Base-by-base conservation (phyloP, 768 basidiomycete genomes). In the Myochromella boudieri region DNA sequence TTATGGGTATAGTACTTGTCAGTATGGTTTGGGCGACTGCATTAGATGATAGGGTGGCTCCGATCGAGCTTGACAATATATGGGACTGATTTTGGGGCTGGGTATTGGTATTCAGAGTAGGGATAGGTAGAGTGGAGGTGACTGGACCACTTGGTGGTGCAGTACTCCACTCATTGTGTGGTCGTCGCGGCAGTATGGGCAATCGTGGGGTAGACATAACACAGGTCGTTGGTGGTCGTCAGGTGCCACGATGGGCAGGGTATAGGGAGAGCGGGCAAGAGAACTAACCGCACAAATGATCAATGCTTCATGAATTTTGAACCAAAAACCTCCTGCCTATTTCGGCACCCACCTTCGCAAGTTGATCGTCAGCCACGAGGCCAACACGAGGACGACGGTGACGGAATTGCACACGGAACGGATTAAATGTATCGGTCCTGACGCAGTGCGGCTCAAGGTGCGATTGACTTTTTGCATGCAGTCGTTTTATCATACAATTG, bases 1-100 rank as follows among this genome's bases (percentile, higher is more conserved):
- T 68, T 41, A 70, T 55, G 29, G 72, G 68, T 49, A 73, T 59
- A 20, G 63, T 51, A 25, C 57, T 69, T 21, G 72, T 67, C 7
- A 17, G 5, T 51, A 69, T 64, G 43, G 25, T 36, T 43, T 43
- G 34, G 24, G 21, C 24, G 6, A 4, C 48, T 31, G 42, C 29
- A n/a, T 47, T 39, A 36, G 53, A 39, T 29, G 48, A 34, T 6
- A 24, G 21, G 6, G 36, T 3, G 42, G 5, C 15, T 15, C 36
- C 34, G 15, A n/a, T 34, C 10, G 46, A 38, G 22, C 18, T 34
- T n/a, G 37, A 10, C 24, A 38, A 11, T 18, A 11, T 26, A 15
- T 40, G 33, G 4, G 36, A 40, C 18, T 41, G 22, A 22, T 37
- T 32, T 31, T 25, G 14, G 15, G 42, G 29, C 21, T 34, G 43